Evolutionary conservation across 257 asterid species (phyloP), one percentile per base, ranked within the genome.

Genomic region (Apocynum venetum): DNA sequence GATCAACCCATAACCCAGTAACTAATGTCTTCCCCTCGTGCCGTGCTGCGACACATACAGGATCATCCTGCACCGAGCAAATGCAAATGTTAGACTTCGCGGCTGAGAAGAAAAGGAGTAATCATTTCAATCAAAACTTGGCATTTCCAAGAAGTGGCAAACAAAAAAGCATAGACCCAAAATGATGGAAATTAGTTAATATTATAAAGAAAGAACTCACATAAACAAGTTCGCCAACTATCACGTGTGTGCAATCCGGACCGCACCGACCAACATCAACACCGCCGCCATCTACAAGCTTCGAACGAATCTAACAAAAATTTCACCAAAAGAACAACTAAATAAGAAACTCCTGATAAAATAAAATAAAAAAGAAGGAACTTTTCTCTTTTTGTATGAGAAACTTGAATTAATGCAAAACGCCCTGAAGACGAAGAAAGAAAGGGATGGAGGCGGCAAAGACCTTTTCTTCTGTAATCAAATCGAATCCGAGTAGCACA

Each of bases 1-100:
- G 96, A 70, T 88, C 94, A 75, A 96, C 97, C 99, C 99, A 96
- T 35, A 89, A 78, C 71, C 86, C 81, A 72, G 91, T 90, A 64
- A 93, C 97, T 78, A 96, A 51, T 47, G 73, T 80, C 87, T 96
- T 91, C 61, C 91, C 94, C 63, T 96, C 95, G 56, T 82, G 82
- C 84, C 91, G 87, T 51, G 99, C 98, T 81, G 94, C 87, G 43
- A 81, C 82, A 44, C 98, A 96, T n/a, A 87, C 70, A 8, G 97
- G 95, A 83, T 96, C 97, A 52, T 91, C 93, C 99, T 96, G 85
- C 85, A 52, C 5, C 63, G 17, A 15, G 20, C 35, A 66, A 15
- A 46, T 13, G 1, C 15, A 31, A 31, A 49, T 6, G 70, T 15
- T 47, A 36, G 8, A 44, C 15, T 61, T 46, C 35, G 14, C 44